Evolutionary conservation across 768 basidiomycete species (phyloP), one percentile per base, ranked within the genome.

Genomic region (Agaricus bisporus): DNA sequence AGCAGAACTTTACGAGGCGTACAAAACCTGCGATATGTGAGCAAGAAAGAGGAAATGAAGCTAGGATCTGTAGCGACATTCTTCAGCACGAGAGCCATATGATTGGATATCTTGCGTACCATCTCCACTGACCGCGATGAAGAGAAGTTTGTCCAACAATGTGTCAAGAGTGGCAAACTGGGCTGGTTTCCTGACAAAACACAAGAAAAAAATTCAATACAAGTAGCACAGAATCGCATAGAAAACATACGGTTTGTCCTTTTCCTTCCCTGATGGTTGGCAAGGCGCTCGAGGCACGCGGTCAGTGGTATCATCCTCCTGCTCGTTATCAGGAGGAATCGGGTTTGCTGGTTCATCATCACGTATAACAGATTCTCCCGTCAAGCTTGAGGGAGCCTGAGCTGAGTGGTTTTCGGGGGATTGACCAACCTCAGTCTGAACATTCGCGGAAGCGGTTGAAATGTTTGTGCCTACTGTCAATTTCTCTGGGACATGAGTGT

Each of bases 21-120:
- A 37, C 89, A 79, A 64, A 93, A 94, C 55, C 88, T 76, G 32
- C 91, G 85, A 63, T 89, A 92, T 7, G 88, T 90, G 37, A 92
- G 77, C 44, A 94, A 72, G 66, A 94, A 92, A 66, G 91, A 83
- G 2, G 80, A 80, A 28, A 90, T 80, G 63, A 82, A 93, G 4
- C 81, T 77, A 11, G 87, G 80, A 65, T 93, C 91, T 93, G 51
- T 8, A 20, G 1, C 2, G 20, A 17, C 32, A 32, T 7, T 32
- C 32, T 32, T 32, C 32, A 11, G 11, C 32, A 32, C 32, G 32
- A 32, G 32, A 32, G 32, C 32, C 32, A 32, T 8, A 32, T 32
- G 32, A 32, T 32, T 8, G 32, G 32, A 32, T 32, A 32, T n/a
- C 15, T 26, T 22, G 58, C 67, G 38, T 58, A 91, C 90, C 90